Evolutionary conservation across 805 yeast species (phyloP).

Genomic region (Starmerella asiatica): DNA sequence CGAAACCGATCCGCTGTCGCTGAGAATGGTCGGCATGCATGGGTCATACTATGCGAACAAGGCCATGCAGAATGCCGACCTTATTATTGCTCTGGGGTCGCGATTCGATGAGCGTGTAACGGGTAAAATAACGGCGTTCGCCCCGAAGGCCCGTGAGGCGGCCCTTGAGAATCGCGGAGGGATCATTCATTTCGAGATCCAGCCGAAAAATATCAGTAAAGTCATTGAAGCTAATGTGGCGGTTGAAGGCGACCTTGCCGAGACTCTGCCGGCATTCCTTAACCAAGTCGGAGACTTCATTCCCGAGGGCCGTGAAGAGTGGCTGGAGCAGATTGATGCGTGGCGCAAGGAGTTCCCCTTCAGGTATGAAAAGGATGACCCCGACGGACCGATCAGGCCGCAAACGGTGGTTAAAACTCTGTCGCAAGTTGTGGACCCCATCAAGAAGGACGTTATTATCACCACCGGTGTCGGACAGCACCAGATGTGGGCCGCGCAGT

Average conservation of each 20-base stretch:
- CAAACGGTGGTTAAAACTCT: conserved; percentile 79
- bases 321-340: conserved; percentile 59
- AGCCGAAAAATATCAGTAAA: conserved; percentile 94
- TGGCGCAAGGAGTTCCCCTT: conserved; percentile 88
- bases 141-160: conserved; percentile 85
- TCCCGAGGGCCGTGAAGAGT: conserved; percentile 45
- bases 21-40: conserved; percentile 98
- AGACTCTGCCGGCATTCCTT: conserved; percentile 56
- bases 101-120: conserved; percentile 98
- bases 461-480: conserved; percentile 99
- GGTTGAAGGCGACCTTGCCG: conserved; percentile 87
- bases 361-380: conserved; percentile 62
- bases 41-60: conserved; percentile 90
- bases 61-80: conserved; percentile 87
- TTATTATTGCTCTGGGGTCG: conserved; percentile 89
- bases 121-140: conserved; percentile 69
- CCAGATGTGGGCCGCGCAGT: conserved; percentile 99
- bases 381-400: conserved; percentile 54
- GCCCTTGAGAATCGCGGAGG: conserved; percentile 87
- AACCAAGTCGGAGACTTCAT: conserved; percentile 52
- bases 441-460: conserved; percentile 61
- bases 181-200: conserved; percentile 88
- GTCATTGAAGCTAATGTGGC: conserved; percentile 91
- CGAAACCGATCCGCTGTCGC: conserved; percentile 76
- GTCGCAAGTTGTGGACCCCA: conserved; percentile 52